A percentile compares a stretch with the other conserved stretches of the same genome.
phyloP scores from a whole-genome alignment of 2,329 filamentous ascomycete species.

The Pseudocercospora pini-densiflorae region DNA sequence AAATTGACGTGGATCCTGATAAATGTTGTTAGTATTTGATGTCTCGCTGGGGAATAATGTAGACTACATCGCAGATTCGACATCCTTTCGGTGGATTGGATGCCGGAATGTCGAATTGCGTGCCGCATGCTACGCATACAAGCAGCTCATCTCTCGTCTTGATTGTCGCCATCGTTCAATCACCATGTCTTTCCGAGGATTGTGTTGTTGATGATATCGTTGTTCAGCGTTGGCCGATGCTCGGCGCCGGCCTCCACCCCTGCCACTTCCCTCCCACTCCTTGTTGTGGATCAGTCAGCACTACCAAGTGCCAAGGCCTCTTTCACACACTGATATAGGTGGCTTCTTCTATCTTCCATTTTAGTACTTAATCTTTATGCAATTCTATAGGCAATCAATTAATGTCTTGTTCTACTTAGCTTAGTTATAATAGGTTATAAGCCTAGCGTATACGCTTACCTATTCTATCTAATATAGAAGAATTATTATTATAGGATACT shows the following conservation, averaged over 20 bases:
- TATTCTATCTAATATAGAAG: no score
- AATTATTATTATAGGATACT: no score
- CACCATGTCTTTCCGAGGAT: not conserved
- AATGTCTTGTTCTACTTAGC: no score
- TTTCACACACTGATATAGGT: no score
- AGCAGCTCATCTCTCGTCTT: constrained; percentile 48
- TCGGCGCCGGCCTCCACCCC: not conserved
- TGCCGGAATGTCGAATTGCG: constrained; percentile 65
- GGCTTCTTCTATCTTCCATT: no score
- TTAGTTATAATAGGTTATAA: no score
- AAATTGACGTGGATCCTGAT: constrained; percentile 67
- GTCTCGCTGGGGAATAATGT: not conserved
- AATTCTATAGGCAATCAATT: no score
- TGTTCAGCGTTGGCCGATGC: not conserved
- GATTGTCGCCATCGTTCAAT: constrained; percentile 5
- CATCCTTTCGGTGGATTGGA: constrained; percentile 59
- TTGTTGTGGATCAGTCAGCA: no score
- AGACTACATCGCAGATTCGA: constrained; percentile 70
- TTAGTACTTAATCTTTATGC: no score
- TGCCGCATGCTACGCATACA: constrained; percentile 72
- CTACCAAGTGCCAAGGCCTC: no score
- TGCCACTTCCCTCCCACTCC: not conserved
- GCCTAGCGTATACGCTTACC: no score
- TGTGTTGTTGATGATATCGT: not conserved
- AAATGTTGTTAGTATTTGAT: constrained; percentile 1